Base-by-base conservation (phyloP, 1,139 yeast genomes). In the Pneumocystis canis region DNA sequence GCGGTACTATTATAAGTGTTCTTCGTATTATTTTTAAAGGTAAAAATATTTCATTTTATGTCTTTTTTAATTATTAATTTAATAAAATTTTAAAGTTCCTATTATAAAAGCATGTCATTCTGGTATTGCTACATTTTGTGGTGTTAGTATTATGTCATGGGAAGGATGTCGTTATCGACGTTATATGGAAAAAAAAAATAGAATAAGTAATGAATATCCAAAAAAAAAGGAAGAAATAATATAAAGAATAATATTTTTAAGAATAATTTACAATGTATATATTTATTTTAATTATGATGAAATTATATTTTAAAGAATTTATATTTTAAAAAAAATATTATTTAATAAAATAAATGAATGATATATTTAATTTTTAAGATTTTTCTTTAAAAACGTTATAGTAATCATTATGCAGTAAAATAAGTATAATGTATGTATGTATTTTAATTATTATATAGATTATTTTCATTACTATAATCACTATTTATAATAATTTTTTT, bases 151-250 rank as follows among this genome's bases (percentile, higher is more conserved):
- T 39, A n/a, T 57, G 30, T 35, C 41, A 9, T 57, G 40, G 40
- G 59, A 57, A 57, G 59, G 59, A 57, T 57, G 59, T 9, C 40
- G 59, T 11, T 57, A 39, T 18, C 40, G 30, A 39, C 40, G 59
- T 35, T 20, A 20, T 39, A 57, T 35, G 33, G 30, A 57, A 57
- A 35, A 20, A 39, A 57, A 25, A 35, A 35, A 39, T 39, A 57
- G 16, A 39, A 11, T 57, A 28, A 39, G 18, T 39, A 14, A 30
- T 11, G 25, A 57, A 20, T 1, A 35, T 57, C 20, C 59, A 60
- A 47, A 41, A 56, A 31, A 47, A 47, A 25, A 37, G 2, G 6
- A 5, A 25, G 30, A 47, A 25, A 1, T 9, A 47, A 7, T 4
- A 9, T 4, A 5, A 7, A 25, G 9, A 47, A n/a, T n/a, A n/a